phyloP scores from a whole-genome alignment of 228 moss, liverwort and hornwort species.

The Sphagnum fallax region DNA sequence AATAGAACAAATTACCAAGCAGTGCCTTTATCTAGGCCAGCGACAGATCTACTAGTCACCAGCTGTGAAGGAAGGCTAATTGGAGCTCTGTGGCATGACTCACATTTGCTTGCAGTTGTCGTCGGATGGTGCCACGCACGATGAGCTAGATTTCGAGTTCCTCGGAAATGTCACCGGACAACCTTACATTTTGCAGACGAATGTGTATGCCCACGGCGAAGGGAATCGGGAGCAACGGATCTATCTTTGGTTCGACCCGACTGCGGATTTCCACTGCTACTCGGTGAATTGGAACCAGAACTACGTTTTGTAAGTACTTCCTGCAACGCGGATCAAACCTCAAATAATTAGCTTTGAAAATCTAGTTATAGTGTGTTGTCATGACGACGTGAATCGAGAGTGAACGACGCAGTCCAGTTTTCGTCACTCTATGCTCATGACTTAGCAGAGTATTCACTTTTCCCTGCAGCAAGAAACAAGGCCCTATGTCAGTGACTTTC shows the following conservation, averaged over 20 bases:
- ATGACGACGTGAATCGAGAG: no score
- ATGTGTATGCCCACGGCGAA: conserved; percentile 36
- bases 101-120: conserved; percentile 22
- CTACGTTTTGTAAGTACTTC: conserved; percentile 25
- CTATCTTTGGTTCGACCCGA: conserved; percentile 48
- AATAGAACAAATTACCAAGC: neutral
- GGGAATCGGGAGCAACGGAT: conserved; percentile 47
- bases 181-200: conserved; percentile 52
- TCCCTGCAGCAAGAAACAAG: neutral
- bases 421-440: neutral
- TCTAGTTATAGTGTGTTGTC: neutral
- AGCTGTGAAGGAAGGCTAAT: neutral
- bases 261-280: conserved; percentile 39
- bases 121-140: conserved; percentile 23
- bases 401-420: neutral
- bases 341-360: neutral
- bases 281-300: conserved; percentile 35
- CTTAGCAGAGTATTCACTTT: neutral
- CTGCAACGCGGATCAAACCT: neutral
- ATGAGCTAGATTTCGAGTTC: conserved; percentile 53
- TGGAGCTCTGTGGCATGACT: neutral
- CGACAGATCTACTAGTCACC: neutral
- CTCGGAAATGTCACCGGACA: conserved; percentile 38
- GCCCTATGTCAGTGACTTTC: no score
- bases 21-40: neutral